These are phyloP conservation scores for Arthrobotrys sinensis DNA, from an alignment of 2,329 filamentous ascomycete species.

Conservation along the genomic window DNA sequence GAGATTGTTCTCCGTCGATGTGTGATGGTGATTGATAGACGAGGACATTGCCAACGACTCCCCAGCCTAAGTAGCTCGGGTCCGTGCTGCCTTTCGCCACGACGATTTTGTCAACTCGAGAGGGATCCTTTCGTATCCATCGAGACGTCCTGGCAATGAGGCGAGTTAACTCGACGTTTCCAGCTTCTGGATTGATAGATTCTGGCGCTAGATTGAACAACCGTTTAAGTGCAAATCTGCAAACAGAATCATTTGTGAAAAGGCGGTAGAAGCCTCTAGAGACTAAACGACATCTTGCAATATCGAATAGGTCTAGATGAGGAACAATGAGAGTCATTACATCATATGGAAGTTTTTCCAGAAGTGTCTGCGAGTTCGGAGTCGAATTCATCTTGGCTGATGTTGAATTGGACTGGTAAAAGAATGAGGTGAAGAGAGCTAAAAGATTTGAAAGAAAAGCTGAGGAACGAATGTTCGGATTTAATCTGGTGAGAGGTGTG, in stretches of 20 bases:
- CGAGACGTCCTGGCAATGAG: conserved; percentile 56
- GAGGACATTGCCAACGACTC: conserved; percentile 47
- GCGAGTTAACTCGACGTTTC: conserved; percentile 53
- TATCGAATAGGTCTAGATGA: conserved; percentile 53
- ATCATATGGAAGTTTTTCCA: conserved; percentile 51
- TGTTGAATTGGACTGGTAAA: background rate
- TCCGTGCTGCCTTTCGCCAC: conserved; percentile 52
- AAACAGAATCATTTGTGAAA: conserved; percentile 54
- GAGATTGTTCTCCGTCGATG: conserved; percentile 43
- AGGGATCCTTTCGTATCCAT: conserved; percentile 58
- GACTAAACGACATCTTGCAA: conserved; percentile 56
- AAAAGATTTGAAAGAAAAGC: background rate
- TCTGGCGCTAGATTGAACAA: conserved; percentile 44
- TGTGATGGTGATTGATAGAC: conserved; percentile 56
- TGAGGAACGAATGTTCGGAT: conserved; percentile 3
- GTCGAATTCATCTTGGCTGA: conserved; percentile 30
- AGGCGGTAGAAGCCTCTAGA: conserved; percentile 53
- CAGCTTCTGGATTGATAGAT: conserved; percentile 33
- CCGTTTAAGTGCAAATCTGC: conserved; percentile 56
- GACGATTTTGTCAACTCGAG: conserved; percentile 43
- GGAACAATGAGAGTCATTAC: conserved; percentile 39
- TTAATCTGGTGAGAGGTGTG: background rate
- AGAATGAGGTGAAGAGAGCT: conserved; percentile 7
- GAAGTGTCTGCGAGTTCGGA: conserved; percentile 14
- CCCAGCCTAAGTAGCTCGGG: conserved; percentile 42